Conservation (phyloP, 169 alveolate species). For the Eimeria acervulina region DNA sequence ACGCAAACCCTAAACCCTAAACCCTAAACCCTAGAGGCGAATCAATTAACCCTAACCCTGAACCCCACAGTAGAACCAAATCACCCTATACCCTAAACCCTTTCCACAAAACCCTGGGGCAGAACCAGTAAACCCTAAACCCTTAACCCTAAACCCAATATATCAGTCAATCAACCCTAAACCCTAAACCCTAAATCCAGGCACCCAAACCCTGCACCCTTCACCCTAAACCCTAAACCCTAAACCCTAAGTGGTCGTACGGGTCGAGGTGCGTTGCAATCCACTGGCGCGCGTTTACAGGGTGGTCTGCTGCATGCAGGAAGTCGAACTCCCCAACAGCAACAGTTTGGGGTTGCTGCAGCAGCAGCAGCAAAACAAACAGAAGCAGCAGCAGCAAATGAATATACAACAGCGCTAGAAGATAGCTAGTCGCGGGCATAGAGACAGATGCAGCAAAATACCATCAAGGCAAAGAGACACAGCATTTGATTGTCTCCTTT, state of each 20-base stretch:
- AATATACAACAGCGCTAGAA: not conserved
- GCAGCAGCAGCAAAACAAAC: not conserved
- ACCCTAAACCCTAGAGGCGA: not conserved
- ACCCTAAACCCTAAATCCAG: not conserved
- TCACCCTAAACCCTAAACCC: not conserved
- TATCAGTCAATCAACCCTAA: too few relatives aligned
- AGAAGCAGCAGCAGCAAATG: too few relatives aligned
- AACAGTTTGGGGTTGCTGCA: slow-evolving; percentile 31
- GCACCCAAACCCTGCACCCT: not conserved
- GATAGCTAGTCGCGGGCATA: too few relatives aligned
- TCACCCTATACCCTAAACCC: not conserved
- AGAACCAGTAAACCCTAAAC: too few relatives aligned
- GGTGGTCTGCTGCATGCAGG: slow-evolving; percentile 30
- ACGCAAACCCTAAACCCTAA: not conserved
- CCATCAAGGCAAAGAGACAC: too few relatives aligned
- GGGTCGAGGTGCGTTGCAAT: slow-evolving; percentile 59
- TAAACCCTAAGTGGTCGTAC: not conserved
- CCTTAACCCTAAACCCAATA: too few relatives aligned
- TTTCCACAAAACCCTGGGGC: too few relatives aligned
- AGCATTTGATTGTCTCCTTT: not conserved
- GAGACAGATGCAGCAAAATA: too few relatives aligned
- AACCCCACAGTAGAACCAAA: not conserved
- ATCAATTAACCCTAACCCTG: not conserved
- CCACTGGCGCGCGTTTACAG: slow-evolving; percentile 83
- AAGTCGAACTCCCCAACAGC: slow-evolving; percentile 78